Evolutionary conservation across 176 grass and related monocot species (phyloP).

Genomic region (Carex scoparia): DNA sequence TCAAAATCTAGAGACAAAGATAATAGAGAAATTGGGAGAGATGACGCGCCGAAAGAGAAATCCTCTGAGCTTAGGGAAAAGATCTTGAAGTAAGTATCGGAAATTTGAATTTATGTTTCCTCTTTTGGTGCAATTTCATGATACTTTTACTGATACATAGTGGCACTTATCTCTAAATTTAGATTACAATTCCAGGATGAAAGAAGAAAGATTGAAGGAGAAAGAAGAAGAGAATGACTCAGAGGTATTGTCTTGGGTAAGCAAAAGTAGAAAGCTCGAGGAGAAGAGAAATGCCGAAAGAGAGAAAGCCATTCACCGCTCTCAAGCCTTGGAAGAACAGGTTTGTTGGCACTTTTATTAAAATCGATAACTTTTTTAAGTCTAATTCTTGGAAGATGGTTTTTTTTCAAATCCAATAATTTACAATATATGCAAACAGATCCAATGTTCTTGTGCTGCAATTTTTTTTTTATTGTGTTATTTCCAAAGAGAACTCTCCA

Average conservation of each 20-base stretch:
- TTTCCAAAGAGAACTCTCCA: background rate
- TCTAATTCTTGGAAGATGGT: background rate
- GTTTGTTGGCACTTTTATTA: conserved; percentile 23
- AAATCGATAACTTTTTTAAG: background rate
- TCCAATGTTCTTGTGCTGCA: background rate
- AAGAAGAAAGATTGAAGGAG: conserved; percentile 77
- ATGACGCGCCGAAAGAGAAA: conserved; percentile 1
- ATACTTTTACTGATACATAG: conserved; percentile 25
- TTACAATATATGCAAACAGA: background rate
- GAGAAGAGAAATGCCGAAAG: conserved; percentile 64
- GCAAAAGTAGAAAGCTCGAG: conserved; percentile 68
- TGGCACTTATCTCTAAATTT: conserved; percentile 47
- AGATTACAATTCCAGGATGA: conserved; percentile 55
- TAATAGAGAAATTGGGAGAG: conserved; percentile 1
- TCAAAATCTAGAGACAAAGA: conserved; percentile 11
- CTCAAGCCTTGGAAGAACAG: conserved; percentile 85
- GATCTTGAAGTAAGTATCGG: conserved; percentile 44
- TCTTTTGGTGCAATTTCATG: background rate
- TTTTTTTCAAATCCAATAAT: background rate
- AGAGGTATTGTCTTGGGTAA: conserved; percentile 82
- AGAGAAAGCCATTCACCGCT: conserved; percentile 69
- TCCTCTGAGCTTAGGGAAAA: conserved; percentile 49
- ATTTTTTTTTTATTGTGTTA: background rate
- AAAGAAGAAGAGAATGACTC: conserved; percentile 57
- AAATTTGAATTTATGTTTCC: background rate